These are phyloP conservation scores for Scedosporium apiospermum DNA, from an alignment of 2,329 filamentous ascomycete species.

Conservation along the genomic window DNA sequence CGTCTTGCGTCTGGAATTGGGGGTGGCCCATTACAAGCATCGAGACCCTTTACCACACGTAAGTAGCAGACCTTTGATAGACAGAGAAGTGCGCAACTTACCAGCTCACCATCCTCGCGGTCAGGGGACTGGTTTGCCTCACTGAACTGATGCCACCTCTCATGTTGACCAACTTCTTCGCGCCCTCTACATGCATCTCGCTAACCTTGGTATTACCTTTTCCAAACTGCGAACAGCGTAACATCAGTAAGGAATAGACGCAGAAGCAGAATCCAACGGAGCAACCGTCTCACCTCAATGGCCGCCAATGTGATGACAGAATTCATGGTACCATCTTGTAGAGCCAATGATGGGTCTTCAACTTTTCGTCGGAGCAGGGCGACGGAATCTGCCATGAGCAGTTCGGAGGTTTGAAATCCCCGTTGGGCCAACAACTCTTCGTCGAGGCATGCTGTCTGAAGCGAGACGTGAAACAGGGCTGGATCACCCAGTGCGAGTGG, in stretches of 20 bases:
- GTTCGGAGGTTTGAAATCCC: conserved; percentile 42
- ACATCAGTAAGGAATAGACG: background rate
- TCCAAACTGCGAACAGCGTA: conserved; percentile 28
- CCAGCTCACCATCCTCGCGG: conserved; percentile 46
- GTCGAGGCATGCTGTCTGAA: conserved; percentile 49
- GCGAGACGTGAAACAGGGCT: conserved; percentile 47
- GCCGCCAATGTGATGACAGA: conserved; percentile 47
- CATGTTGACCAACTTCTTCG: conserved; percentile 36
- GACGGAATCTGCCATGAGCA: conserved; percentile 49
- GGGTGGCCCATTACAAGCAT: conserved; percentile 42
- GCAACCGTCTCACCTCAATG: conserved; percentile 36
- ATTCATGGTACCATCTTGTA: conserved; percentile 46
- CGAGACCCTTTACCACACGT: conserved; percentile 36
- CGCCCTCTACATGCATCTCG: conserved; percentile 38
- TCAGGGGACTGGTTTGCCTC: conserved; percentile 38
- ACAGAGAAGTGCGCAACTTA: conserved; percentile 17
- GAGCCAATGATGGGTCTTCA: conserved; percentile 31
- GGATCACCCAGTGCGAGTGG: conserved; percentile 45
- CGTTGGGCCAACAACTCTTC: conserved; percentile 40
- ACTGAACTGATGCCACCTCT: conserved; percentile 41
- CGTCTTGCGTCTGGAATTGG: conserved; percentile 43
- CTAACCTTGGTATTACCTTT: conserved; percentile 37
- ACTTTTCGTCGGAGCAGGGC: conserved; percentile 40
- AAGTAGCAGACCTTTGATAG: background rate
- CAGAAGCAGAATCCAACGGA: background rate